Conservation (phyloP, 78 protist genomes). For the Dictyostelium citrinum region DNA sequence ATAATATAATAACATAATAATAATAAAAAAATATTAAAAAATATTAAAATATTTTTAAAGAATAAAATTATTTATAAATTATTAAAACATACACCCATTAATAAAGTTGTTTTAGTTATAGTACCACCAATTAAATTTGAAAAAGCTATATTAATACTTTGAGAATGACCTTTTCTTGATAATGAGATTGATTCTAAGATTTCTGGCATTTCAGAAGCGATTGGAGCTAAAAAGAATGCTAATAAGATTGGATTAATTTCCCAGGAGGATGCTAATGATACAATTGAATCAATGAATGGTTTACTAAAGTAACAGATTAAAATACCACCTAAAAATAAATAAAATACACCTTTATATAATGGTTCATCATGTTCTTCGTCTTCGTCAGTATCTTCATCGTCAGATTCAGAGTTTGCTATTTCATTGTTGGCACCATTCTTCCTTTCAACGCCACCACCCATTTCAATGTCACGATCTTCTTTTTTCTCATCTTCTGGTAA, state of each 20-base stretch:
- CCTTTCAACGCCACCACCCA: neutral
- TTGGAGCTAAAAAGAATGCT: conserved; percentile 87
- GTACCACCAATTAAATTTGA: conserved; percentile 88
- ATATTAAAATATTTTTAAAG: too few relatives aligned
- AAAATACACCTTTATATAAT: conserved; percentile 62
- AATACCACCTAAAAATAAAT: conserved; percentile 75
- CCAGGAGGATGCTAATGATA: conserved; percentile 38
- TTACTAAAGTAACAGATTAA: conserved; percentile 76
- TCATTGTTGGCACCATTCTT: neutral
- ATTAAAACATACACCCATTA: conserved; percentile 79
- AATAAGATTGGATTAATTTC: conserved; percentile 63
- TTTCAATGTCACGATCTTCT: conserved; percentile 36
- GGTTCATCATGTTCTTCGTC: conserved; percentile 86
- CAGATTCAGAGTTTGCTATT: neutral
- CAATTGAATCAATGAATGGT: conserved; percentile 82
- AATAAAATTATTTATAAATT: too few relatives aligned
- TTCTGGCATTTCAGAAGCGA: conserved; percentile 88
- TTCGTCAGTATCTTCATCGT: conserved; percentile 14
- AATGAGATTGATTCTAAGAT: conserved; percentile 76
- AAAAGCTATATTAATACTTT: conserved; percentile 80
- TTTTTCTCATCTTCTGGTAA: conserved; percentile 71
- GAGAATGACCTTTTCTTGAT: conserved; percentile 82
- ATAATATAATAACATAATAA: neutral
- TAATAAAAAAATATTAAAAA: too few relatives aligned
- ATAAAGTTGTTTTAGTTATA: conserved; percentile 80